These are phyloP conservation scores for Crithidia mellificae DNA, from an alignment of 208 protist genomes.

Conservation along the genomic window DNA sequence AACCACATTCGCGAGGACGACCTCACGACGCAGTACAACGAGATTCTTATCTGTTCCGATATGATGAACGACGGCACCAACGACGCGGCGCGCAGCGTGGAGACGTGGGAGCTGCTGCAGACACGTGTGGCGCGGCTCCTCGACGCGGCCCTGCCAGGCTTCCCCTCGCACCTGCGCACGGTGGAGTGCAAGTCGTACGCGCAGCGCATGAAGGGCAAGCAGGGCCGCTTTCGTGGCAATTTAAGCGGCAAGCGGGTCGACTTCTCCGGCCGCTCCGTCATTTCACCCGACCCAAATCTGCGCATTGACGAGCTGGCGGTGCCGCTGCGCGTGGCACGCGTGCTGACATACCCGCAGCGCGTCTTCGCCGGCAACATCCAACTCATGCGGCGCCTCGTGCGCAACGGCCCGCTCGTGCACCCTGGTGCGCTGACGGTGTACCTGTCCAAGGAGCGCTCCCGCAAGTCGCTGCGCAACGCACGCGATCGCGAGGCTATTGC, in stretches of 20 bases:
- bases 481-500: conserved; percentile 78
- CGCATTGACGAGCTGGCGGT: conserved; percentile 97
- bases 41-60: conserved; percentile 89
- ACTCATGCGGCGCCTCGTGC: conserved; percentile 89
- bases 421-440: conserved; percentile 97
- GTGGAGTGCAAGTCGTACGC: conserved; percentile 88
- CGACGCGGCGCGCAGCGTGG: conserved; percentile 73
- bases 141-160: conserved; percentile 84
- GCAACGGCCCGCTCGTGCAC: conserved; percentile 96
- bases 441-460: conserved; percentile 72
- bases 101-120: conserved; percentile 98
- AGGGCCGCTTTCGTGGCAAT: conserved; percentile 99
- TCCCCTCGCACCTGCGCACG: conserved; percentile 64
- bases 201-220: conserved; percentile 99
- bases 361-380: conserved; percentile 96
- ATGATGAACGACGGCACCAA: conserved; percentile 78
- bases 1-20: conserved; percentile 97
- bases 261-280: conserved; percentile 99
- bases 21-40: conserved; percentile 96
- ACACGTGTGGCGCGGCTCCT: conserved; percentile 85
- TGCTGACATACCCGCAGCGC: conserved; percentile 98
- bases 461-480: conserved; percentile 75
- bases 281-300: conserved; percentile 99
- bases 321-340: conserved; percentile 95
- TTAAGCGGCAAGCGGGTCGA: conserved; percentile 99